Evolutionary conservation across 805 yeast genomes (phyloP).

Genomic region (Kodamaea sagamina): DNA sequence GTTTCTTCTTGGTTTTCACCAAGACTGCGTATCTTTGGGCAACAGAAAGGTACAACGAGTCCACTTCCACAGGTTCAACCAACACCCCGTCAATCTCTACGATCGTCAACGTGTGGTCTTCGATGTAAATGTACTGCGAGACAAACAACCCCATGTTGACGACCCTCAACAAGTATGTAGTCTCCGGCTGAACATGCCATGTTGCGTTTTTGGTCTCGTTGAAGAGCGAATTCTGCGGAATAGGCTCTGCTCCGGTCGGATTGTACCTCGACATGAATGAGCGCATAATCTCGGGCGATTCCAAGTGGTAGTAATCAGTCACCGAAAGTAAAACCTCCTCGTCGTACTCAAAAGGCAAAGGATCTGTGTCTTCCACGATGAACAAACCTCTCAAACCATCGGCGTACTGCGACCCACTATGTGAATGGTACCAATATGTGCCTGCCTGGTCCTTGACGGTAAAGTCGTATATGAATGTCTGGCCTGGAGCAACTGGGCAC

Average conservation of each 20-base stretch:
- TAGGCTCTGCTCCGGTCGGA: slow-evolving; percentile 86
- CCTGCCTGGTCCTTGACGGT: slow-evolving; percentile 38
- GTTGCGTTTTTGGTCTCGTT: slow-evolving; percentile 64
- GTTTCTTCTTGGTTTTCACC: slow-evolving; percentile 52
- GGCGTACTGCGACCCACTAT: slow-evolving; percentile 72
- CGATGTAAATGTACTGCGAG: slow-evolving; percentile 53
- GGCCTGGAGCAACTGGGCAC: slow-evolving; percentile 47
- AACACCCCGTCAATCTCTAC: slow-evolving; percentile 53
- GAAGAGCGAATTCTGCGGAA: slow-evolving; percentile 65
- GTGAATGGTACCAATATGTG: slow-evolving; percentile 74
- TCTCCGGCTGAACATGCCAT: slow-evolving; percentile 56
- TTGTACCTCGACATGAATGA: slow-evolving; percentile 63
- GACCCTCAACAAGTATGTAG: slow-evolving; percentile 64
- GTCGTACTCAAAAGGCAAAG: slow-evolving; percentile 59
- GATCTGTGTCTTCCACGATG: slow-evolving; percentile 51
- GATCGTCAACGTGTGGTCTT: slow-evolving; percentile 42
- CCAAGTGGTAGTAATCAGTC: slow-evolving; percentile 64
- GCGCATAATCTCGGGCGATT: slow-evolving; percentile 46
- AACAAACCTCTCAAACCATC: slow-evolving; percentile 76
- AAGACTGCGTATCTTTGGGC: slow-evolving; percentile 82
- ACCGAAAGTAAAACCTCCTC: slow-evolving; percentile 59
- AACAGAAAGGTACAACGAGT: slow-evolving; percentile 63
- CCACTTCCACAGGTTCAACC: slow-evolving; percentile 57
- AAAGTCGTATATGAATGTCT: slow-evolving; percentile 41
- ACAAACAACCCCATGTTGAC: slow-evolving; percentile 72